These are phyloP conservation scores for Mercurialis annua DNA, from an alignment of 345 rosid species.

Conservation along the genomic window DNA sequence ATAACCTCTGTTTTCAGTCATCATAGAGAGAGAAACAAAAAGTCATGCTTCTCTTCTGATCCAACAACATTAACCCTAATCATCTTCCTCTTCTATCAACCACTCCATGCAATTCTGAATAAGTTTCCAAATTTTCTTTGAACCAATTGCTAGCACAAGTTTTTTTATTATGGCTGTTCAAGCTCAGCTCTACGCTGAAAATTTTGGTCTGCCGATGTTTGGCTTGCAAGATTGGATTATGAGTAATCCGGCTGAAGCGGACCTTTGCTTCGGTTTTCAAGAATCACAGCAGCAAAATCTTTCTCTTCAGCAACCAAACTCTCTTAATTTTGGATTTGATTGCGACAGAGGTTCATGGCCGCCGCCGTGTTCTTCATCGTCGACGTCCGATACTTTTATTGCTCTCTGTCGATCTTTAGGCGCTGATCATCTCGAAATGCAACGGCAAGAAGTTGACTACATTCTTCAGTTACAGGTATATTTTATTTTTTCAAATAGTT, in stretches of 20 bases:
- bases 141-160: slow-evolving; percentile 1
- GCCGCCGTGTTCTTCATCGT: slow-evolving; percentile 17
- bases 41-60: slow-evolving; percentile 42
- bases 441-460: slow-evolving; percentile 36
- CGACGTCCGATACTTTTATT: slow-evolving; percentile 21
- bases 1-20: slow-evolving; percentile 28
- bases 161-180: slow-evolving; percentile 36
- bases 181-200: slow-evolving; percentile 33
- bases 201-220: slow-evolving; percentile 22
- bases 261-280: slow-evolving; percentile 18
- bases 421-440: slow-evolving; percentile 36
- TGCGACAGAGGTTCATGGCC: not conserved
- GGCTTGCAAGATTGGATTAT: slow-evolving; percentile 35
- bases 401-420: slow-evolving; percentile 22
- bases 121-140: slow-evolving; percentile 14
- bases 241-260: slow-evolving; percentile 19
- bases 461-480: slow-evolving; percentile 35
- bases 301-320: slow-evolving; percentile 4
- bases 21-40: slow-evolving; percentile 18
- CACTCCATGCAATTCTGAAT: slow-evolving; percentile 20
- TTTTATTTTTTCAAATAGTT: not conserved
- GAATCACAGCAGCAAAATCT: slow-evolving; percentile 15
- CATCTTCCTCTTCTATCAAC: not conserved
- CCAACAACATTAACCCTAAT: slow-evolving; percentile 18
- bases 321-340: slow-evolving; percentile 10